Conservation (phyloP, 768 basidiomycete genomes). For the Cubamyces lactineus region DNA sequence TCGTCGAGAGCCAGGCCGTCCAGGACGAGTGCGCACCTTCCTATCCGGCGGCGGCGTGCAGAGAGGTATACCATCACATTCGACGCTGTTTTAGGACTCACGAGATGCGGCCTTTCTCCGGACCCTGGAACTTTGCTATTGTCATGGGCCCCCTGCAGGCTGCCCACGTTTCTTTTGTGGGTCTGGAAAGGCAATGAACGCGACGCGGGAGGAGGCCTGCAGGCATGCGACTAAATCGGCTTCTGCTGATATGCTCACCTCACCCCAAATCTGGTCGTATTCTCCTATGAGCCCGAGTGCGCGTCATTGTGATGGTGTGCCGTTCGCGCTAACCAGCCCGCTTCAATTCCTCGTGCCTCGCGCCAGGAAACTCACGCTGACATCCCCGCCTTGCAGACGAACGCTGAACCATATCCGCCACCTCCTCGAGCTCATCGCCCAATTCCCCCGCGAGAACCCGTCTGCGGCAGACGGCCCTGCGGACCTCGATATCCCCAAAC, state of each 20-base stretch:
- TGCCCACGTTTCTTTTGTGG: not conserved
- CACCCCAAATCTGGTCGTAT: not conserved
- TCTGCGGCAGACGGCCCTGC: slow-evolving; percentile 40
- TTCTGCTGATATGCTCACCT: not conserved
- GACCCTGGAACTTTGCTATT: not conserved
- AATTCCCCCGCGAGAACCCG: slow-evolving; percentile 82
- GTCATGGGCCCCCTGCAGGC: not conserved
- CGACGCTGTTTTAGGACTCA: not conserved
- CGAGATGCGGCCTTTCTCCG: not conserved
- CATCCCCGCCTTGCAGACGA: slow-evolving; percentile 45
- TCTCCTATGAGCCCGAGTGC: not conserved
- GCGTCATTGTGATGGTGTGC: not conserved
- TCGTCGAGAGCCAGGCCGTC: slow-evolving; percentile 46
- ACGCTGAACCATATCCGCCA: slow-evolving; percentile 63
- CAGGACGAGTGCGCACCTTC: slow-evolving; percentile 51
- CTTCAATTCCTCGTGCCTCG: not conserved
- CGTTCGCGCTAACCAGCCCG: not conserved
- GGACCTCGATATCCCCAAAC: slow-evolving; percentile 71
- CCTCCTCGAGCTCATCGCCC: slow-evolving; percentile 69
- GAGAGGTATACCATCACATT: not conserved
- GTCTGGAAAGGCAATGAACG: not conserved
- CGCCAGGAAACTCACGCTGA: not conserved
- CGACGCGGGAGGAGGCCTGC: not conserved
- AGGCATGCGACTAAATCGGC: not conserved
- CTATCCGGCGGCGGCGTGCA: slow-evolving; percentile 1